Percentiles rank a stretch among this genome's conserved stretches.
These are phyloP conservation scores for Mycena metata DNA, from an alignment of 768 basidiomycete genomes.

Conservation along the genomic window DNA sequence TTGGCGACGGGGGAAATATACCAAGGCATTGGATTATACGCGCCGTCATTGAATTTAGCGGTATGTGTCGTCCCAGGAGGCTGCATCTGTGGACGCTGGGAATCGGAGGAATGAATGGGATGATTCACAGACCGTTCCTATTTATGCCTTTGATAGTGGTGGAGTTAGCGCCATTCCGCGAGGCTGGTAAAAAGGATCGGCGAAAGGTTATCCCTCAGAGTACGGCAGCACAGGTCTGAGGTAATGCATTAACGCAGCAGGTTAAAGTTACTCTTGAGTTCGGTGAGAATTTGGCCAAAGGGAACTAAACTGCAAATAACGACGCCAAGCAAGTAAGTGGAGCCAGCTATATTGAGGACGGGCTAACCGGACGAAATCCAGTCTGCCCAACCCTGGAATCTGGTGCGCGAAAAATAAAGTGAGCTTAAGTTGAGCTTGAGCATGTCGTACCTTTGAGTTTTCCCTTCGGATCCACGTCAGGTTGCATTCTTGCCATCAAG, in stretches of 20 bases:
- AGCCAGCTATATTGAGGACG: not conserved
- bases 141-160: slow-evolving; percentile 6
- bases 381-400: too few species aligned
- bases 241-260: slow-evolving; percentile 13
- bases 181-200: slow-evolving; percentile 27
- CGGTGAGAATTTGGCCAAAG: not conserved
- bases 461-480: not conserved
- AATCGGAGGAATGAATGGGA: not conserved
- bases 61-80: not conserved
- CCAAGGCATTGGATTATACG: slow-evolving; percentile 28
- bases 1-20: not conserved
- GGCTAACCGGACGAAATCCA: not conserved
- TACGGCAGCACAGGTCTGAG: slow-evolving; percentile 18
- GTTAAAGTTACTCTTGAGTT: slow-evolving; percentile 11
- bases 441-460: slow-evolving; percentile 5
- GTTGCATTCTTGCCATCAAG: not conserved
- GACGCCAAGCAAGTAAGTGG: not conserved
- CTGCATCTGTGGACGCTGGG: not conserved
- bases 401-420: not conserved
- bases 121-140: not conserved
- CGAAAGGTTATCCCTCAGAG: slow-evolving; percentile 8
- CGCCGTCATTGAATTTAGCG: not conserved
- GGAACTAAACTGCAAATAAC: not conserved
- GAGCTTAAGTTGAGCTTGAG: slow-evolving; percentile 17
- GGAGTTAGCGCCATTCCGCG: slow-evolving; percentile 9